Percentiles rank a stretch among this genome's conserved stretches.
phyloP scores from a whole-genome alignment of 148 eudicot species.

The Spergularia marina region DNA sequence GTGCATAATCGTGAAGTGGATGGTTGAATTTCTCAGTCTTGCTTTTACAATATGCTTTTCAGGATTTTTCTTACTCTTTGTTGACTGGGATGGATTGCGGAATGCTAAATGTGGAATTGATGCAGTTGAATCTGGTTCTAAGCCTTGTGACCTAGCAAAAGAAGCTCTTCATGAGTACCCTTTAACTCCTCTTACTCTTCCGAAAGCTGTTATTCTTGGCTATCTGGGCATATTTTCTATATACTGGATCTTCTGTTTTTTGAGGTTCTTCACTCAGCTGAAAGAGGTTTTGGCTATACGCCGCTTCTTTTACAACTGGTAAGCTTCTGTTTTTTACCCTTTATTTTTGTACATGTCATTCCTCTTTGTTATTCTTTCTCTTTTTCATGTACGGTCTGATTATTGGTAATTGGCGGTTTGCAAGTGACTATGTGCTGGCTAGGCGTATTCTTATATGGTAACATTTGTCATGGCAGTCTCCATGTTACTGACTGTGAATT shows the following conservation, averaged over 20 bases:
- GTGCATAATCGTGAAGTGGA: slow-evolving; percentile 98
- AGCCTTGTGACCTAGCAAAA: slow-evolving; percentile 79
- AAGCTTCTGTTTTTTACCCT: slow-evolving; percentile 12
- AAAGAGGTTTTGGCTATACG: slow-evolving; percentile 77
- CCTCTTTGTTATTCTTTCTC: not conserved
- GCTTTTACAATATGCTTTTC: slow-evolving; percentile 96
- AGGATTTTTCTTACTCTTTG: slow-evolving; percentile 78
- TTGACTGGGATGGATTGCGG: slow-evolving; percentile 94
- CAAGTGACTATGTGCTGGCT: not conserved
- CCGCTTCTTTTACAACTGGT: slow-evolving; percentile 77
- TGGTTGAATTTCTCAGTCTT: slow-evolving; percentile 81
- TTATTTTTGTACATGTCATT: not conserved
- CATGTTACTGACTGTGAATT: slow-evolving; percentile 78
- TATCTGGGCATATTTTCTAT: slow-evolving; percentile 75
- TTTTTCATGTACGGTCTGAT: not conserved
- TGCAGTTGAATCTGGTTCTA: slow-evolving; percentile 81
- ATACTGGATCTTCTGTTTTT: slow-evolving; percentile 82
- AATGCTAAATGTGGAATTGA: slow-evolving; percentile 97
- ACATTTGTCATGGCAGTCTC: slow-evolving; percentile 59
- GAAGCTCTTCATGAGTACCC: slow-evolving; percentile 94
- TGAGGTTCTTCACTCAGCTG: slow-evolving; percentile 82
- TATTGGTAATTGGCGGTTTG: not conserved
- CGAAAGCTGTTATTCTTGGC: slow-evolving; percentile 76
- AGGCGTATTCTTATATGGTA: not conserved
- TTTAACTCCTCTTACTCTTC: slow-evolving; percentile 71